These are phyloP conservation scores for Chlorella sp. DNA, from an alignment of 139 green algal genomes.

Conservation along the genomic window DNA sequence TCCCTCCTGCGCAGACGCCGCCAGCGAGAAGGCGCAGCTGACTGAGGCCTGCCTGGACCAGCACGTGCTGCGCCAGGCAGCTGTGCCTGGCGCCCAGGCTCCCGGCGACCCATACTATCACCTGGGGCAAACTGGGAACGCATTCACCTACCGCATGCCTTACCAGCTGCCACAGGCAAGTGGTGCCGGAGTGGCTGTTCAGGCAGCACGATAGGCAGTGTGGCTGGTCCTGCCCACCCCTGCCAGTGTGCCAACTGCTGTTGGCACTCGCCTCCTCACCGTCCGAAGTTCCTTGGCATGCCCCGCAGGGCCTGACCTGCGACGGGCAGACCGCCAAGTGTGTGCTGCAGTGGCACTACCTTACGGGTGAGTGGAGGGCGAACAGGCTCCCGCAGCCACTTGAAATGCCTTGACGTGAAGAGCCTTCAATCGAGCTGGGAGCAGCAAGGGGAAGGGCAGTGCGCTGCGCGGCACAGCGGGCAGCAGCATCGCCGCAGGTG, in stretches of 20 bases:
- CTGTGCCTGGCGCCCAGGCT: conserved; percentile 14
- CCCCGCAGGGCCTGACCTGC: conserved; percentile 29
- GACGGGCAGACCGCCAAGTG: background rate
- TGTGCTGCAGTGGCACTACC: conserved; percentile 31
- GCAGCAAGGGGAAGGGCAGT: too few relatives aligned
- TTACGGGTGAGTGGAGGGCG: conserved; percentile 21
- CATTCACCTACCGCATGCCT: conserved; percentile 32
- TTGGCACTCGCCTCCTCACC: background rate
- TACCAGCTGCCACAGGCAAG: conserved; percentile 47
- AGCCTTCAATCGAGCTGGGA: too few relatives aligned
- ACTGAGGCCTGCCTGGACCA: conserved; percentile 38
- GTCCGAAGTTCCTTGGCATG: too few relatives aligned
- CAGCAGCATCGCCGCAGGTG: too few relatives aligned
- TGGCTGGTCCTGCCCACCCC: too few relatives aligned
- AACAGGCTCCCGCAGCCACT: too few relatives aligned
- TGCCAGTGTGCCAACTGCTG: too few relatives aligned
- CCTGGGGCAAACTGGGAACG: conserved; percentile 18
- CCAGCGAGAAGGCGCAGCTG: conserved; percentile 34
- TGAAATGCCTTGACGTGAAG: too few relatives aligned
- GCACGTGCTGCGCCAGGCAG: conserved; percentile 36
- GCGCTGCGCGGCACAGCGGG: too few relatives aligned
- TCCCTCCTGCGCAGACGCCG: conserved; percentile 11
- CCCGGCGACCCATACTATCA: conserved; percentile 27
- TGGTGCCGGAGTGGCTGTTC: too few relatives aligned
- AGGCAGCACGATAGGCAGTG: too few relatives aligned